phyloP scores from a whole-genome alignment of 176 grass and related monocot species.

The Zoysia japonica region DNA sequence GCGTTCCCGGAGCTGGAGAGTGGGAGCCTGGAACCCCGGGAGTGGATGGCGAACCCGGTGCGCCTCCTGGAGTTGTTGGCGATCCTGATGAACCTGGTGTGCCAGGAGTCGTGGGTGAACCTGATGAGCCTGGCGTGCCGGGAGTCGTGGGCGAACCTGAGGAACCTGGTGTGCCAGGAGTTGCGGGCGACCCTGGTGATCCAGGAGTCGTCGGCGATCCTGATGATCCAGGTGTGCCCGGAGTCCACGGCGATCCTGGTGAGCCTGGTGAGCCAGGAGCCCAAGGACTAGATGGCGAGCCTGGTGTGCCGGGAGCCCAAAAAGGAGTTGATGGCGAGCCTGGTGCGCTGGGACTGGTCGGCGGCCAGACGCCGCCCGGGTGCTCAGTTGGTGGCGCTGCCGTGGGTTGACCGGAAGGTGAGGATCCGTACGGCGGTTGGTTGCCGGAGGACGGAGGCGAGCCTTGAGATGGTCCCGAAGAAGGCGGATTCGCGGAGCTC shows the following conservation, averaged over 20 bases:
- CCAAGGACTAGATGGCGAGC: background rate
- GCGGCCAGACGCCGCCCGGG: slow-evolving; percentile 44
- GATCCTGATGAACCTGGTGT: background rate
- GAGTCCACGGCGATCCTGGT: background rate
- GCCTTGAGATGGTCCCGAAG: background rate
- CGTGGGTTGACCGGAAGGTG: slow-evolving; percentile 25
- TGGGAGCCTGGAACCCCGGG: slow-evolving; percentile 6
- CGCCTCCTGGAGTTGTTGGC: background rate
- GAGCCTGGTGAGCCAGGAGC: background rate
- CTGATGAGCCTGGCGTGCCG: background rate
- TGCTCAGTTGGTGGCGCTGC: slow-evolving; percentile 36
- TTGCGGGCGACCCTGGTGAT: background rate
- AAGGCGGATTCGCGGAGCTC: slow-evolving; percentile 20
- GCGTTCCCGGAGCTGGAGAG: background rate
- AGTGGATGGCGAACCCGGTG: background rate
- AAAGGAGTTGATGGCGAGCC: background rate
- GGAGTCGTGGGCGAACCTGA: background rate
- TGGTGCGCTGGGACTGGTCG: background rate
- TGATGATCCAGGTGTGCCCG: background rate
- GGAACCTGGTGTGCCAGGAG: background rate
- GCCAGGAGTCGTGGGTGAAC: background rate
- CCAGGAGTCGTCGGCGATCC: background rate
- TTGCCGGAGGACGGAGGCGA: slow-evolving; percentile 16
- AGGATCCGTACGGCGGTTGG: slow-evolving; percentile 37
- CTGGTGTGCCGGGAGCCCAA: slow-evolving; percentile 10